Evolutionary conservation across 768 basidiomycete species (phyloP).

Genomic region (Trametes maxima): DNA sequence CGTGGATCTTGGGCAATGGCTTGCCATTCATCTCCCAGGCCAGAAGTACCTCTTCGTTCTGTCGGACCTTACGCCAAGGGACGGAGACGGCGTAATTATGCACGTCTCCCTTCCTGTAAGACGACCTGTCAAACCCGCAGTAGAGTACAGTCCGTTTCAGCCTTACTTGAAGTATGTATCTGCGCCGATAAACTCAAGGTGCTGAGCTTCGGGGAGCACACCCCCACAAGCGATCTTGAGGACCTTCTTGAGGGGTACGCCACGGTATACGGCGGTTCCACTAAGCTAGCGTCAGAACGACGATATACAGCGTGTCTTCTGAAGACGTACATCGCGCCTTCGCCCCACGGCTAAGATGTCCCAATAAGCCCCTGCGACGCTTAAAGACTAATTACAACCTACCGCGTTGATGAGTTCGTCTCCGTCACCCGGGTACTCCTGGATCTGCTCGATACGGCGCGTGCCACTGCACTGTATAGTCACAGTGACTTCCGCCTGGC

Average conservation of each 20-base stretch:
- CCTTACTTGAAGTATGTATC: conserved; percentile 59
- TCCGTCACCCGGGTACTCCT: conserved; percentile 55
- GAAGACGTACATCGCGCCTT: conserved; percentile 50
- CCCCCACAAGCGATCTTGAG: conserved; percentile 56
- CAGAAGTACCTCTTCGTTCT: conserved; percentile 51
- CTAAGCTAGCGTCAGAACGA: conserved; percentile 29
- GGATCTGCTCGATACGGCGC: conserved; percentile 53
- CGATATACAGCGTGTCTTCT: neutral
- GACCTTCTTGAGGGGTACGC: conserved; percentile 55
- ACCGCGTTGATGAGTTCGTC: conserved; percentile 46
- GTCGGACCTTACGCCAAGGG: conserved; percentile 50
- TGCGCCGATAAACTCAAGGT: conserved; percentile 58
- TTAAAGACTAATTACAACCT: neutral
- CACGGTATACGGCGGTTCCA: conserved; percentile 54
- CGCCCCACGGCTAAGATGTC: conserved; percentile 42
- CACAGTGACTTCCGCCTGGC: conserved; percentile 51
- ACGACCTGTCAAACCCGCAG: neutral
- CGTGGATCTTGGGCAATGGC: conserved; percentile 53
- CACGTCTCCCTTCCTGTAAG: conserved; percentile 38
- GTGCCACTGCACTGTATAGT: conserved; percentile 61
- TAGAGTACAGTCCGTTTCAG: neutral
- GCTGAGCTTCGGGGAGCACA: conserved; percentile 47
- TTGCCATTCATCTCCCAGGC: conserved; percentile 57
- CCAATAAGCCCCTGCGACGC: neutral
- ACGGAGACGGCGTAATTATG: conserved; percentile 52